Percentiles rank a stretch among this genome's conserved stretches.
Evolutionary conservation across 176 grass and related monocot species (phyloP).

Genomic region (Ensete glaucum): DNA sequence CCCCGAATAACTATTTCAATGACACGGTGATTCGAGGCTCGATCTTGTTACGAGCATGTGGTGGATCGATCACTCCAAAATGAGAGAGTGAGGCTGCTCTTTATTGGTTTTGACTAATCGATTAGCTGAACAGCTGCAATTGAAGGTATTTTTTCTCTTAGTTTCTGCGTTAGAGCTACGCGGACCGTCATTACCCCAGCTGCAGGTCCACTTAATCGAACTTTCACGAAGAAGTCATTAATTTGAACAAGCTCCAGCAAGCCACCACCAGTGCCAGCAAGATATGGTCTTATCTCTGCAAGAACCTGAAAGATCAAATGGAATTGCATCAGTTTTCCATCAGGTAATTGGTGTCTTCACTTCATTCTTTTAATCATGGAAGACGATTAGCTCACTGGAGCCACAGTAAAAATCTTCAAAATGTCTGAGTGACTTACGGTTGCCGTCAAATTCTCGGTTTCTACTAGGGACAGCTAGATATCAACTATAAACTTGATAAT

Average conservation of each 20-base stretch:
- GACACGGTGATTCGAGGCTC: not conserved
- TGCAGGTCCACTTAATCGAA: slow-evolving; percentile 68
- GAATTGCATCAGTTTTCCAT: not conserved
- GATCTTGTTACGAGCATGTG: not conserved
- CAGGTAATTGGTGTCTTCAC: not conserved
- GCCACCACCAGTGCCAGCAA: slow-evolving; percentile 81
- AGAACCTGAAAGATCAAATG: slow-evolving; percentile 45
- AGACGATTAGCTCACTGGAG: not conserved
- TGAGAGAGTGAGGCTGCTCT: not conserved
- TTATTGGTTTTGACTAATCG: slow-evolving; percentile 34
- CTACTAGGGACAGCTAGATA: no score
- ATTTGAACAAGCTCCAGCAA: slow-evolving; percentile 67
- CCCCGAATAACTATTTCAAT: not conserved
- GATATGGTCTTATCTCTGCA: slow-evolving; percentile 92
- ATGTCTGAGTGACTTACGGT: no score
- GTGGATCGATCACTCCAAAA: not conserved
- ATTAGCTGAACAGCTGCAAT: slow-evolving; percentile 82
- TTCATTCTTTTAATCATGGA: not conserved
- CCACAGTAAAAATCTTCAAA: not conserved
- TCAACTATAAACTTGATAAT: no score
- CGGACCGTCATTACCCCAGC: slow-evolving; percentile 89
- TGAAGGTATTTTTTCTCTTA: slow-evolving; percentile 90
- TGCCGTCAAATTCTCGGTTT: no score
- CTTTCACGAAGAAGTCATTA: slow-evolving; percentile 50
- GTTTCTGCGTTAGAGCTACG: slow-evolving; percentile 79